phyloP scores from a whole-genome alignment of 139 green algal species.

The Choricystis sp. region DNA sequence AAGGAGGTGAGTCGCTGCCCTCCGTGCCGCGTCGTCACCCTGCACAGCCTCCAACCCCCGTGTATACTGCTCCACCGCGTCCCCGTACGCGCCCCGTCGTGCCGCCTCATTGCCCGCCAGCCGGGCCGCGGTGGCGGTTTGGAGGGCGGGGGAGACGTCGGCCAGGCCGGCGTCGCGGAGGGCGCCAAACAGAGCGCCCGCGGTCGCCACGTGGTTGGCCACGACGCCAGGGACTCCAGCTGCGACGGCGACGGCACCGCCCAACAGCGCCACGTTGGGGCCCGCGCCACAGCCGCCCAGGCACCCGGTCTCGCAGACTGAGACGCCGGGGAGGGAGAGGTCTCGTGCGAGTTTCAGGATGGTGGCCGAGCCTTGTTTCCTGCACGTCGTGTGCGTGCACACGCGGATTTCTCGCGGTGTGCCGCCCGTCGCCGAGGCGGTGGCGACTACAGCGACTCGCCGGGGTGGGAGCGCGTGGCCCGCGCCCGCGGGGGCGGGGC shows the following conservation, averaged over 20 bases:
- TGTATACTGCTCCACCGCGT: constrained; percentile 16
- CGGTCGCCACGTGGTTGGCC: constrained; percentile 29
- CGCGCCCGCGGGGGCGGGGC: too few relatives aligned
- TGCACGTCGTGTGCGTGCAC: constrained; percentile 32
- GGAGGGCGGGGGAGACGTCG: constrained; percentile 11
- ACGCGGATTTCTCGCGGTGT: constrained; percentile 20
- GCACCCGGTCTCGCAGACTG: constrained; percentile 16
- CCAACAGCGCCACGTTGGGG: constrained; percentile 40
- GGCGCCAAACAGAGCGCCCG: constrained; percentile 16
- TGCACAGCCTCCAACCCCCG: constrained; percentile 1
- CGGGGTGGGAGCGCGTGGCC: too few relatives aligned
- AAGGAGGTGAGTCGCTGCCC: constrained; percentile 25
- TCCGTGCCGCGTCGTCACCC: background rate
- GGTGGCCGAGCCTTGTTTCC: constrained; percentile 22
- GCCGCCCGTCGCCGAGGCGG: too few relatives aligned
- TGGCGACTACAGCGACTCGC: too few relatives aligned
- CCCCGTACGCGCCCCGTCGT: constrained; percentile 4
- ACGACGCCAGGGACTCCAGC: constrained; percentile 4
- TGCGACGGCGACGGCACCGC: too few relatives aligned
- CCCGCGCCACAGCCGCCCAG: constrained; percentile 30
- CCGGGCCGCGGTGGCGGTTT: constrained; percentile 31
- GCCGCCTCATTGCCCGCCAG: constrained; percentile 35
- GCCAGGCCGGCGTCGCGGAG: constrained; percentile 9
- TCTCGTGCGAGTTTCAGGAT: constrained; percentile 24
- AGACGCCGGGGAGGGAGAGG: constrained; percentile 13